phyloP scores from a whole-genome alignment of 75 land plant species.

The Picea sitchensis region DNA sequence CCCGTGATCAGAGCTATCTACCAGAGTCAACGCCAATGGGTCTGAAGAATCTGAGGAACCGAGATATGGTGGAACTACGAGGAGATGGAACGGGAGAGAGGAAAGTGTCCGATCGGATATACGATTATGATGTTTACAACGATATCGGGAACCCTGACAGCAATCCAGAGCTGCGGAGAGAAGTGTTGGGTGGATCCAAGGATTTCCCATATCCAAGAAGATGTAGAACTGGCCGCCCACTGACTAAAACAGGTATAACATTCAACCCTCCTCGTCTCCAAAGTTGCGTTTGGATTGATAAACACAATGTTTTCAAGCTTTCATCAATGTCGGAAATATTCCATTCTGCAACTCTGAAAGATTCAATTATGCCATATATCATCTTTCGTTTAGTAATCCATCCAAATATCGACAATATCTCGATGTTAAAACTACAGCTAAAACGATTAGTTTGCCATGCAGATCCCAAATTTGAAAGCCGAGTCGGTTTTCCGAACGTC shows the following conservation, averaged over 20 bases:
- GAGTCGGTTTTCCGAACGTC: too few species aligned
- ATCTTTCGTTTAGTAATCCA: too few species aligned
- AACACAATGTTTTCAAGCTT: too few species aligned
- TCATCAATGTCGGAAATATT: too few species aligned
- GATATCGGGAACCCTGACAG: constrained; percentile 6
- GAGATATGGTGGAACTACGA: constrained; percentile 30
- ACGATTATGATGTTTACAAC: constrained; percentile 29
- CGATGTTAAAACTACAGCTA: too few species aligned
- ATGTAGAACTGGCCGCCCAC: neutral
- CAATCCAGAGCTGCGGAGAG: neutral
- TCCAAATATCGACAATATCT: too few species aligned
- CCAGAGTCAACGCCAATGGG: constrained; percentile 54
- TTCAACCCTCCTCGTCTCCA: too few species aligned
- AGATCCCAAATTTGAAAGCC: too few species aligned
- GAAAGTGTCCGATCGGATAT: constrained; percentile 13
- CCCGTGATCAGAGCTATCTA: constrained; percentile 35
- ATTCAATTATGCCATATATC: too few species aligned
- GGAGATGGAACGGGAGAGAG: constrained; percentile 24
- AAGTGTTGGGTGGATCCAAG: neutral
- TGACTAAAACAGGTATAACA: neutral
- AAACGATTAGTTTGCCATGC: too few species aligned
- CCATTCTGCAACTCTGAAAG: too few species aligned
- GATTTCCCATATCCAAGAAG: constrained; percentile 1
- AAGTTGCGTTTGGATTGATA: too few species aligned
- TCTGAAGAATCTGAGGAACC: constrained; percentile 30